Conservation (phyloP, 2,329 filamentous ascomycete species). For the Pseudocercospora eumusae region DNA sequence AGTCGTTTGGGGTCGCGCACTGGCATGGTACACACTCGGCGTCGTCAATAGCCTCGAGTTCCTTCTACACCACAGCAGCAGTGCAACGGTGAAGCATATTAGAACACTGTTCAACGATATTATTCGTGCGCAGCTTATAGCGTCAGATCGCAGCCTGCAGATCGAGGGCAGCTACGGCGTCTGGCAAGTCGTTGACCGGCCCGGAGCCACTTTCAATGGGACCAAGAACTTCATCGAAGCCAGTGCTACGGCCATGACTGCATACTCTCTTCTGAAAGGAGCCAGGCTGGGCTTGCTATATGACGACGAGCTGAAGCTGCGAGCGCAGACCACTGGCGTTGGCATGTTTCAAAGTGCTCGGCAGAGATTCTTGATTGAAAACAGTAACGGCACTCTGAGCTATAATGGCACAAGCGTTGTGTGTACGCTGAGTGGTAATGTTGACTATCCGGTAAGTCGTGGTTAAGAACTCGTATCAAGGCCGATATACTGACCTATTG, state of each 20-base stretch:
- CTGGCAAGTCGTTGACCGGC: slow-evolving; percentile 59
- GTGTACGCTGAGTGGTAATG: slow-evolving; percentile 54
- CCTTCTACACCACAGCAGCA: slow-evolving; percentile 34
- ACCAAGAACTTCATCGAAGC: slow-evolving; percentile 63
- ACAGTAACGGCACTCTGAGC: slow-evolving; percentile 49
- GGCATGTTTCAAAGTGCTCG: slow-evolving; percentile 53
- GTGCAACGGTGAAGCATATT: slow-evolving; percentile 36
- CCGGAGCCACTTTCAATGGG: slow-evolving; percentile 36
- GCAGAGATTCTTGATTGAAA: slow-evolving; percentile 48
- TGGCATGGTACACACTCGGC: slow-evolving; percentile 59
- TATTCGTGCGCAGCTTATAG: slow-evolving; percentile 43
- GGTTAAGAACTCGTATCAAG: neutral
- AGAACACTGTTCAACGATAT: slow-evolving; percentile 44
- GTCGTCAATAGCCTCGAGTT: slow-evolving; percentile 53
- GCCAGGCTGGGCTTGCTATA: slow-evolving; percentile 43
- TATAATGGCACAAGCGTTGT: slow-evolving; percentile 52
- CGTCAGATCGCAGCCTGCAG: slow-evolving; percentile 38
- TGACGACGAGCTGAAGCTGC: slow-evolving; percentile 33
- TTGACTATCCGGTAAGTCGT: slow-evolving; percentile 51
- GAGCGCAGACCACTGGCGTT: slow-evolving; percentile 44
- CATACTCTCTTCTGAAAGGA: slow-evolving; percentile 55
- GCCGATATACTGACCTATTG: neutral
- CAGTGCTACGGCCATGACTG: slow-evolving; percentile 60
- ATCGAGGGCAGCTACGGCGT: slow-evolving; percentile 45
- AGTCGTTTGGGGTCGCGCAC: slow-evolving; percentile 56